Base-by-base conservation (phyloP, 495 filamentous ascomycete species). In the Aspergillus heteromorphus region DNA sequence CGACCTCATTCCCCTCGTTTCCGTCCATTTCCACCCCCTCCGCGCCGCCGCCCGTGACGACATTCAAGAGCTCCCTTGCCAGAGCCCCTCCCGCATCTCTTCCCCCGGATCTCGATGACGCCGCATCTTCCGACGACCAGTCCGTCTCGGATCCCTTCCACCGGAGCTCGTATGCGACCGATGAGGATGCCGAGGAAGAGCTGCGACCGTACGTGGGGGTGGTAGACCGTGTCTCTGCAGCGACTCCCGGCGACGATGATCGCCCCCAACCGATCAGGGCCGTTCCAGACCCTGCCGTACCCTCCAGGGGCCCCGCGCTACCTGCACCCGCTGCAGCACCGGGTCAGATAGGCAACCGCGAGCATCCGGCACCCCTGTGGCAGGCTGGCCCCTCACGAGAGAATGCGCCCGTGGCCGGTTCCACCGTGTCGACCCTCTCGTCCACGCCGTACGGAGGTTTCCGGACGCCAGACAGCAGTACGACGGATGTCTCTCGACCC, bases 401-500 rank as follows among this genome's bases (percentile, higher is more conserved):
- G 40, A 54, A 31, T 16, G 23, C 50, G 5, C 19, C 43, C n/a
- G 21, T 40, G 8, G 40, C 34, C 2, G 45, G 45, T 31, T 56
- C 54, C 1, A 45, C 42, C 31, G 53, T 45, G 19, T 56, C 50
- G 10, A 42, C 34, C 9, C 54, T 27, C 23, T 58, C 49, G 11
- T 54, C 40, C 14, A 51, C 42, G 45, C 51, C 54, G n/a, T 17
- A 38, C 36, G 49, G 57, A 19, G 55, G 34, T 2, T 18, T 40
- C 19, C 56, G 51, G 34, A 56, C 58, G 40, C 74, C 80, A 48
- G 72, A 70, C 38, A 75, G 68, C 42, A 79, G 73, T 59, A 71
- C 65, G 23, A 75, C 71, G 25, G 79, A 83, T 16, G 60, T 74
- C 19, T 75, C 76, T 36, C 73, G 69, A 20, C 68, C 78, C 31